phyloP scores from a whole-genome alignment of 2,329 filamentous ascomycete species.

The Aschersonia sp. region DNA sequence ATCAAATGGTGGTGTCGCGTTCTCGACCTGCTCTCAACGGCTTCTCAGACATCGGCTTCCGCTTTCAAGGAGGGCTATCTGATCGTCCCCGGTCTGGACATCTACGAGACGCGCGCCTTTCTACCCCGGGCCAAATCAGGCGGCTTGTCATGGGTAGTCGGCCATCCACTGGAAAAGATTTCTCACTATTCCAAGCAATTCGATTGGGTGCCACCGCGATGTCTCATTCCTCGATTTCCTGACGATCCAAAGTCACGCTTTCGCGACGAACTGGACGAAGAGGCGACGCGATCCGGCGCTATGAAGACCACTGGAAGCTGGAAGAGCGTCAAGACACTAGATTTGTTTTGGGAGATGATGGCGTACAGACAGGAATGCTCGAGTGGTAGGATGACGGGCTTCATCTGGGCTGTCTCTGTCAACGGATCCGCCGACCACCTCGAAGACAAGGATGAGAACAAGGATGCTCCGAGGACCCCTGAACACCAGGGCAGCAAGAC shows the following conservation, averaged over 20 bases:
- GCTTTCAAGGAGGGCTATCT: conserved; percentile 58
- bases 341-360: conserved; percentile 99
- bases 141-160: conserved; percentile 51
- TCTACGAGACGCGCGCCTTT: conserved; percentile 66
- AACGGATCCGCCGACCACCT: conserved; percentile 17
- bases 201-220: conserved; percentile 57
- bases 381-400: conserved; percentile 80
- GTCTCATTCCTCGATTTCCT: conserved; percentile 78
- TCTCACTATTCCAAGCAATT: conserved; percentile 47
- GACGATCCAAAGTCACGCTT: conserved; percentile 93
- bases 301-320: conserved; percentile 52
- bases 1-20: conserved; percentile 95
- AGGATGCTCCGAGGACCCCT: background rate
- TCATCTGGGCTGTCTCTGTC: conserved; percentile 84
- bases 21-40: conserved; percentile 56
- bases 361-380: conserved; percentile 92
- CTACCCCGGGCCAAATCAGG: conserved; percentile 38
- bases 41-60: conserved; percentile 19
- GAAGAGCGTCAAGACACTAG: conserved; percentile 69
- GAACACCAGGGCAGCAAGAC: background rate
- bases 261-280: conserved; percentile 76
- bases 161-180: conserved; percentile 53
- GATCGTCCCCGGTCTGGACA: conserved; percentile 74
- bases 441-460: conserved; percentile 4
- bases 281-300: conserved; percentile 44